Conservation (phyloP, 805 yeast genomes). For the Zygoascus flipseniorum region DNA sequence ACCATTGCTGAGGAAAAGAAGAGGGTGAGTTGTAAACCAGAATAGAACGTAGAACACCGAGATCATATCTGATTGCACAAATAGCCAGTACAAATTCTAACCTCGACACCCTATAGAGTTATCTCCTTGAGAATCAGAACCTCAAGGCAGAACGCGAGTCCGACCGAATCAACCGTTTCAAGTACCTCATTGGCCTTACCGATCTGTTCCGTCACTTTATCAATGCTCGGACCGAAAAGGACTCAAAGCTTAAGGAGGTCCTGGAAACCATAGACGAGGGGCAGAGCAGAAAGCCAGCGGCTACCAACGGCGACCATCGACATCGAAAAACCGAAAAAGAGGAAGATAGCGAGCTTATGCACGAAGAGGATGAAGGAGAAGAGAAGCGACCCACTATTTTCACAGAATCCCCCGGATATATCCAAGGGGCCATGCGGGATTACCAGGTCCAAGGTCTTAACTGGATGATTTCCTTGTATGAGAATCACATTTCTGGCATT, state of each 20-base stretch:
- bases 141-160: slow-evolving; percentile 15
- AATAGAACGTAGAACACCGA: too few relatives aligned
- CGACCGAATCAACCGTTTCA: slow-evolving; percentile 46
- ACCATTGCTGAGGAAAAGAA: not conserved
- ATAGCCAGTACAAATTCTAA: too few relatives aligned
- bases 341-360: slow-evolving; percentile 86
- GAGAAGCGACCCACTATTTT: slow-evolving; percentile 53
- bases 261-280: slow-evolving; percentile 21
- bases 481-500: slow-evolving; percentile 83
- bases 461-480: slow-evolving; percentile 86
- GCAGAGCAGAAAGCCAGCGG: slow-evolving; percentile 13
- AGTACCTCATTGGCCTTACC: slow-evolving; percentile 71
- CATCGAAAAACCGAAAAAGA: slow-evolving; percentile 89
- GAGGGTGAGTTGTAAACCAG: not conserved
- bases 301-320: slow-evolving; percentile 33
- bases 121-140: slow-evolving; percentile 24
- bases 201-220: slow-evolving; percentile 85
- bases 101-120: slow-evolving; percentile 4
- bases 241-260: slow-evolving; percentile 44
- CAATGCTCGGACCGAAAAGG: slow-evolving; percentile 71
- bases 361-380: slow-evolving; percentile 62
- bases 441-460: slow-evolving; percentile 93
- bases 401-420: slow-evolving; percentile 75
- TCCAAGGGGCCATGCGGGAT: slow-evolving; percentile 72
- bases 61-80: too few relatives aligned